A percentile compares a stretch with the other conserved stretches of the same genome.
These are phyloP conservation scores for Tilletia walkeri DNA, from an alignment of 1,284 basidiomycete genomes.

Conservation along the genomic window DNA sequence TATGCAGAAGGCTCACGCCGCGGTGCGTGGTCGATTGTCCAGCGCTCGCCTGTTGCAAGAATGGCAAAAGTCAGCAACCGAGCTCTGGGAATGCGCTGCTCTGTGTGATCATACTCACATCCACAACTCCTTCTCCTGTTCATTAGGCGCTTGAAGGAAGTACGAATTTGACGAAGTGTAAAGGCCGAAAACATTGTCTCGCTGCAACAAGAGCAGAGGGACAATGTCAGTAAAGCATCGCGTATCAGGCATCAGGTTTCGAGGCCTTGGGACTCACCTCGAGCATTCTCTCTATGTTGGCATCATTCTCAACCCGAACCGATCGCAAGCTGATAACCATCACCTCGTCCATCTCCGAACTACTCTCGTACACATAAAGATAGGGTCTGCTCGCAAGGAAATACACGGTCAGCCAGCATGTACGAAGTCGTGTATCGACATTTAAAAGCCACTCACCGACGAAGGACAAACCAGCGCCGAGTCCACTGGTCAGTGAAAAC, in stretches of 20 bases:
- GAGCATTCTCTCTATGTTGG: constrained; percentile 79
- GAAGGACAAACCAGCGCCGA: constrained; percentile 80
- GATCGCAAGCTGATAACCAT: constrained; percentile 75
- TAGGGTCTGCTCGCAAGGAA: constrained; percentile 67
- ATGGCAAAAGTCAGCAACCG: neutral
- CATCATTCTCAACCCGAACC: constrained; percentile 80
- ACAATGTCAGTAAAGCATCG: neutral
- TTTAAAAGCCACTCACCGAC: constrained; percentile 42
- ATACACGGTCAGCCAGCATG: neutral
- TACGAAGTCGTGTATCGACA: neutral
- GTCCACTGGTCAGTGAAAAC: constrained; percentile 78
- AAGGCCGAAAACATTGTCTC: constrained; percentile 39
- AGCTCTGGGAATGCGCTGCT: neutral
- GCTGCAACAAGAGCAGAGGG: constrained; percentile 13
- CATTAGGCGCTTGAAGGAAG: constrained; percentile 35
- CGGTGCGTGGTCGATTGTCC: constrained; percentile 7
- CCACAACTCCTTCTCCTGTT: constrained; percentile 35
- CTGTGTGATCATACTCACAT: constrained; percentile 21
- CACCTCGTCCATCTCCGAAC: constrained; percentile 77
- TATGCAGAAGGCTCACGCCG: neutral
- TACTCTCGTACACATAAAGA: constrained; percentile 77
- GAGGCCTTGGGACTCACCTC: constrained; percentile 62
- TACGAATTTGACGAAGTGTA: constrained; percentile 42
- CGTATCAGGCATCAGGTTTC: neutral
- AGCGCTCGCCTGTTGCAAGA: constrained; percentile 4